Percentiles rank a stretch among this genome's conserved stretches.
phyloP scores from a whole-genome alignment of 257 asterid species.

The Ballota nigra region DNA sequence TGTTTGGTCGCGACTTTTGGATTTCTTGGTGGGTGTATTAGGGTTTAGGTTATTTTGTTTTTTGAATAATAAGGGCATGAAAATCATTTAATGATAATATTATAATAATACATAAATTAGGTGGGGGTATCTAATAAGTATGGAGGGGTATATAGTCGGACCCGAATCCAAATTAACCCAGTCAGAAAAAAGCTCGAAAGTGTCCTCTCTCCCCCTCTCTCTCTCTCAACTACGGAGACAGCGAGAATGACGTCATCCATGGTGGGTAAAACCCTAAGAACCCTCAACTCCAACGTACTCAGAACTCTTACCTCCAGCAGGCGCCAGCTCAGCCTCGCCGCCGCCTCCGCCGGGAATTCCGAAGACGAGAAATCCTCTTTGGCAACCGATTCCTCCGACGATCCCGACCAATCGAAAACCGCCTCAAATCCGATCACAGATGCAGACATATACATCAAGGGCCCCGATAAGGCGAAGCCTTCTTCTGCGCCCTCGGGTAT shows the following conservation, averaged over 20 bases:
- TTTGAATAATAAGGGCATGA: too few relatives aligned
- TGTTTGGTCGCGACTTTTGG: too few relatives aligned
- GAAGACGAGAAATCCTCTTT: constrained; percentile 26
- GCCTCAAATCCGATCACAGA: constrained; percentile 21
- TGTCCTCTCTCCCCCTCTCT: constrained; percentile 9
- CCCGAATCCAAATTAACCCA: too few relatives aligned
- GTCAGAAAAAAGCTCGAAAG: neutral
- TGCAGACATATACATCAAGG: constrained; percentile 45
- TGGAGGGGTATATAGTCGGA: too few relatives aligned
- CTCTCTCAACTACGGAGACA: too few relatives aligned
- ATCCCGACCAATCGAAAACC: constrained; percentile 18
- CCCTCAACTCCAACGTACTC: constrained; percentile 32
- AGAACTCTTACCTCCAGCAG: constrained; percentile 28
- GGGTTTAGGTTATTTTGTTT: too few relatives aligned
- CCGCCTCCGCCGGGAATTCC: constrained; percentile 37
- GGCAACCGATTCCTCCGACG: constrained; percentile 47
- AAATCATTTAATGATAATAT: too few relatives aligned
- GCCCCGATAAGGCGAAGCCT: constrained; percentile 30
- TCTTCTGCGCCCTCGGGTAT: constrained; percentile 59
- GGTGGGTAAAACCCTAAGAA: constrained; percentile 43
- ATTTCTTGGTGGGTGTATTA: too few relatives aligned
- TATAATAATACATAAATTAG: too few relatives aligned
- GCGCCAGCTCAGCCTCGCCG: constrained; percentile 39
- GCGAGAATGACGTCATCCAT: constrained; percentile 59
- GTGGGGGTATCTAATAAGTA: too few relatives aligned